These are phyloP conservation scores for Lactifluus hygrophoroides DNA, from an alignment of 768 basidiomycete species.

Conservation along the genomic window DNA sequence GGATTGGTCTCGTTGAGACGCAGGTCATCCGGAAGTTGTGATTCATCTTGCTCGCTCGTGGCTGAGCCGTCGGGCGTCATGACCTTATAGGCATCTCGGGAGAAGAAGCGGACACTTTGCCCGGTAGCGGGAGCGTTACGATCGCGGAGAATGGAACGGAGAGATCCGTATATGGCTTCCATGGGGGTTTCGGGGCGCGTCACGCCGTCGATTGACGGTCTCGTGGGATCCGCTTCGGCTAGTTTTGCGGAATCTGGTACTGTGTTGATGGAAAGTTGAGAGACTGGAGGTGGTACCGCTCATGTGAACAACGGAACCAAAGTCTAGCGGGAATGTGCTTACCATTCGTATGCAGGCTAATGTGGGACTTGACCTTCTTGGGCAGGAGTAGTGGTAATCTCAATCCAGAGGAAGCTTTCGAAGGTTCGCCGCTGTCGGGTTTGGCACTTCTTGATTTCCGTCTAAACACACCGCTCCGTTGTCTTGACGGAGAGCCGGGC, in stretches of 20 bases:
- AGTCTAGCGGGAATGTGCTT: background rate
- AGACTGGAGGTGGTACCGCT: background rate
- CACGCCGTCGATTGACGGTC: constrained; percentile 23
- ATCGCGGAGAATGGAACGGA: constrained; percentile 66
- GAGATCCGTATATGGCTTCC: constrained; percentile 38
- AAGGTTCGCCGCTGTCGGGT: constrained; percentile 9
- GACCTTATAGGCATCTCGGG: constrained; percentile 55
- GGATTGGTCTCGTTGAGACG: constrained; percentile 26
- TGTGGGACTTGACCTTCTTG: constrained; percentile 20
- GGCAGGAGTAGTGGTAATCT: constrained; percentile 15
- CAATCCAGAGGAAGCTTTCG: constrained; percentile 13
- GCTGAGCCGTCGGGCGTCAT: constrained; percentile 58
- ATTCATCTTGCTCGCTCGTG: constrained; percentile 30
- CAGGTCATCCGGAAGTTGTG: constrained; percentile 25
- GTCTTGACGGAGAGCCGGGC: constrained; percentile 17
- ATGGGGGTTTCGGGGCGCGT: constrained; percentile 26
- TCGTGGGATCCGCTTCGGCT: constrained; percentile 23
- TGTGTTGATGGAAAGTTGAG: constrained; percentile 21
- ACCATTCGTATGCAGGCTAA: constrained; percentile 16
- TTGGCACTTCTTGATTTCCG: constrained; percentile 18
- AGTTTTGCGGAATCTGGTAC: constrained; percentile 25
- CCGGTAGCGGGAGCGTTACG: constrained; percentile 67
- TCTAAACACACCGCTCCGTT: constrained; percentile 17
- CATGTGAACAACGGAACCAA: background rate
- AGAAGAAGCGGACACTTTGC: constrained; percentile 74